These are phyloP conservation scores for Penicillium capsulatum DNA, from an alignment of 2,329 filamentous ascomycete species.

Conservation along the genomic window DNA sequence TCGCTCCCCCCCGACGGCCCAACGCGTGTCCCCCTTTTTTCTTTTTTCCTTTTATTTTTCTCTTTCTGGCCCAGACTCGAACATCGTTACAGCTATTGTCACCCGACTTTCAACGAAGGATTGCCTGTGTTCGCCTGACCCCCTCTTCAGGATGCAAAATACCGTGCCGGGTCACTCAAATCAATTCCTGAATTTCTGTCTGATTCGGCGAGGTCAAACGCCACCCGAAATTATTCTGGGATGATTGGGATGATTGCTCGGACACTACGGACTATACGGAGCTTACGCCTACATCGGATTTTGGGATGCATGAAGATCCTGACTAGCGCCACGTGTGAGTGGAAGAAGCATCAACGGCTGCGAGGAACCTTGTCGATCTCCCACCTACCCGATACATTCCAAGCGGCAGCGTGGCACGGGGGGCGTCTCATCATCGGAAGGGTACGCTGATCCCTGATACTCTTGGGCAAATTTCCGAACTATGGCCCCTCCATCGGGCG, in stretches of 20 bases:
- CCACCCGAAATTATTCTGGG: no score
- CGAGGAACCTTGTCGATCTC: constrained; percentile 38
- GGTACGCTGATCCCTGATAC: constrained; percentile 18
- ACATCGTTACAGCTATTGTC: constrained; percentile 11
- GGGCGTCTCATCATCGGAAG: constrained; percentile 14
- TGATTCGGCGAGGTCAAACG: no score
- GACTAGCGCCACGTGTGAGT: constrained; percentile 38
- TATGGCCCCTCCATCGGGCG: constrained; percentile 2
- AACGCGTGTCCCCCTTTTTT: constrained; percentile 9
- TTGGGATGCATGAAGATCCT: constrained; percentile 34
- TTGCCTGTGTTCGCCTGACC: constrained; percentile 9
- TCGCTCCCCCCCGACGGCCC: constrained; percentile 8
- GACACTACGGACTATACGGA: no score
- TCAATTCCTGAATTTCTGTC: no score
- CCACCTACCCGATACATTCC: constrained; percentile 29
- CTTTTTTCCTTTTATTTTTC: no score
- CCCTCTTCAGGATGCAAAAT: no score
- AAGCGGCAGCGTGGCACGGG: constrained; percentile 8
- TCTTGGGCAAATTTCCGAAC: constrained; percentile 20
- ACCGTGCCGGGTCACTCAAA: constrained; percentile 1
- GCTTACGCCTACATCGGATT: constrained; percentile 5
- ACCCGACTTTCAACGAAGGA: constrained; percentile 7
- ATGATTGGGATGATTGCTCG: no score
- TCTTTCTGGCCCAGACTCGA: constrained; percentile 2
- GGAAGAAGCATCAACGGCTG: constrained; percentile 37